These are phyloP conservation scores for Macrophomina pseudophaseolina DNA, from an alignment of 2,329 filamentous ascomycete species.

Conservation along the genomic window DNA sequence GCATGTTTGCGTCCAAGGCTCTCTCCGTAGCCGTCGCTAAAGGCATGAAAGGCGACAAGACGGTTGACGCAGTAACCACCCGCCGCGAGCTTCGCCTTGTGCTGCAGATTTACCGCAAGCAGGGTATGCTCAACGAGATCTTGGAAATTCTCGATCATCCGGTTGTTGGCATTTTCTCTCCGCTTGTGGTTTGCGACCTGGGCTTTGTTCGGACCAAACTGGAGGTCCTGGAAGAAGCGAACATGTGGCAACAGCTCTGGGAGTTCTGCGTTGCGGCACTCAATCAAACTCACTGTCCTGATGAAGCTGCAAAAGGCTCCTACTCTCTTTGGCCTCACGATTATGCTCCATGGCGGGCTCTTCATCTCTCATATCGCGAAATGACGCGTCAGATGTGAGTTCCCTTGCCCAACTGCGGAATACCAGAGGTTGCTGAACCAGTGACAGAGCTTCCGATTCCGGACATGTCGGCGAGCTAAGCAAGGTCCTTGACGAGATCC, in stretches of 20 bases:
- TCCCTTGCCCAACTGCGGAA: neutral
- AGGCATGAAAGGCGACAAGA: conserved; percentile 25
- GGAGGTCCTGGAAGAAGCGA: conserved; percentile 13
- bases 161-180: conserved; percentile 19
- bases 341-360: conserved; percentile 14
- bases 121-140: conserved; percentile 18
- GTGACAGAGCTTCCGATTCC: conserved; percentile 8
- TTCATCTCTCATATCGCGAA: conserved; percentile 13
- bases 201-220: conserved; percentile 26
- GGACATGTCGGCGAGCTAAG: neutral
- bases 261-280: conserved; percentile 23
- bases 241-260: conserved; percentile 25
- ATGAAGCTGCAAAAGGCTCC: conserved; percentile 13
- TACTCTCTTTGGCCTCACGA: conserved; percentile 23
- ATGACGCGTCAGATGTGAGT: conserved; percentile 18
- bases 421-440: neutral
- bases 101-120: conserved; percentile 25
- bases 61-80: conserved; percentile 22
- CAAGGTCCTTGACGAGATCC: neutral
- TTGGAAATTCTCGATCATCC: conserved; percentile 24
- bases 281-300: conserved; percentile 9
- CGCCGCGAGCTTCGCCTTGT: conserved; percentile 25
- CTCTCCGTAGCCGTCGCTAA: conserved; percentile 16
- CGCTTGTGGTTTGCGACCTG: conserved; percentile 22
- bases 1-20: conserved; percentile 19